Conservation (phyloP, 345 rosid genomes). For the Streptanthus diversifolius region DNA sequence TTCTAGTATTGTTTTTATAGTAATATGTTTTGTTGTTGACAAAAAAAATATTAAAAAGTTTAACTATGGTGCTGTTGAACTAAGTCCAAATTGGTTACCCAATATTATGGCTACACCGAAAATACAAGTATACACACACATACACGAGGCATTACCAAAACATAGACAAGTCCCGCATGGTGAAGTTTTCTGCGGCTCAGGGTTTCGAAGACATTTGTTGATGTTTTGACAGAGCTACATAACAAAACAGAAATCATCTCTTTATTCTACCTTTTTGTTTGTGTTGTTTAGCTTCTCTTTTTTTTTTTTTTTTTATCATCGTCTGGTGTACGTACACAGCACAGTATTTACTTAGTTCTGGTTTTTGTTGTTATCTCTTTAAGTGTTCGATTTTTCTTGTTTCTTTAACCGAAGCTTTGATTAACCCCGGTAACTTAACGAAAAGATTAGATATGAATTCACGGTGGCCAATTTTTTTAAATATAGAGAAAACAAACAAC, state of each 20-base stretch:
- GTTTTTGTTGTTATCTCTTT: too few species aligned
- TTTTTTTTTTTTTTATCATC: not conserved
- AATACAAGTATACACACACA: not conserved
- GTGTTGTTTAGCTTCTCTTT: not conserved
- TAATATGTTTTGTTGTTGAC: too few species aligned
- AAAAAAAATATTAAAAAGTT: not conserved
- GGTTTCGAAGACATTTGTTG: constrained; percentile 2
- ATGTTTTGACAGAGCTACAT: constrained; percentile 8
- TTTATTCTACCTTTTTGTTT: not conserved
- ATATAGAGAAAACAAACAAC: not conserved
- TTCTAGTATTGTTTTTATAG: too few species aligned
- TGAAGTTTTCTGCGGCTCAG: not conserved
- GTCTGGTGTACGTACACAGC: too few species aligned
- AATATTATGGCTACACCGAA: not conserved
- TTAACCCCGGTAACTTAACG: not conserved
- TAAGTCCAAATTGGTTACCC: not conserved
- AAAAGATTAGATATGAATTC: not conserved
- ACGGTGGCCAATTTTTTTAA: not conserved
- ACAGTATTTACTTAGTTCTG: not conserved
- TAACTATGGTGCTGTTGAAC: not conserved
- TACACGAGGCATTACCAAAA: not conserved
- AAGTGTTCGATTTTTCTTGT: not conserved
- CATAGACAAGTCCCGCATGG: constrained; percentile 4
- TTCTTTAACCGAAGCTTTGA: not conserved
- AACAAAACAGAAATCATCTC: not conserved